phyloP scores from a whole-genome alignment of 2,329 filamentous ascomycete genomes.

The Aspergillus cejpii region DNA sequence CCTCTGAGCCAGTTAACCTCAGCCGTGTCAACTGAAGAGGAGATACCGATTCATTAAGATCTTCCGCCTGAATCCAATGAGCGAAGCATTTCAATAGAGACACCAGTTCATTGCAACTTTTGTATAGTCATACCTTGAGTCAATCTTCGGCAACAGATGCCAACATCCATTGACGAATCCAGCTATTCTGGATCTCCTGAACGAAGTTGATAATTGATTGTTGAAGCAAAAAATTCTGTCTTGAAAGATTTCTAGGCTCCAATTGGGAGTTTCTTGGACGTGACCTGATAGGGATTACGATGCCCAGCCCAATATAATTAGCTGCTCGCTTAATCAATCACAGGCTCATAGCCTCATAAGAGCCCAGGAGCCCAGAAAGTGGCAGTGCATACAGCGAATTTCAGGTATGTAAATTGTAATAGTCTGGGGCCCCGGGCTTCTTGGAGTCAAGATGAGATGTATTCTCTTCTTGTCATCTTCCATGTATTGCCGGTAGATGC shows the following conservation, averaged over 20 bases:
- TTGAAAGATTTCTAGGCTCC: constrained; percentile 7
- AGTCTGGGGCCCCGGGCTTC: too few species aligned
- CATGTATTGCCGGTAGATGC: not conserved
- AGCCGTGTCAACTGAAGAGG: not conserved
- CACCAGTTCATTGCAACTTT: not conserved
- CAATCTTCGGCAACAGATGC: too few species aligned
- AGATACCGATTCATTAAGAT: not conserved
- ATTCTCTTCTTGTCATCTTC: not conserved
- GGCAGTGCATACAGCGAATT: too few species aligned
- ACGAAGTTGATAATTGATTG: too few species aligned
- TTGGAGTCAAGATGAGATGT: not conserved
- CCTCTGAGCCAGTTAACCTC: not conserved
- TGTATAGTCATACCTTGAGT: not conserved
- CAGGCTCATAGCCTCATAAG: too few species aligned
- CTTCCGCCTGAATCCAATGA: not conserved
- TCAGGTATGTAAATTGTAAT: too few species aligned
- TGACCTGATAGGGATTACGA: not conserved
- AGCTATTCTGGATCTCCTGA: too few species aligned
- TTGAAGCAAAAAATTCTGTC: constrained; percentile 3
- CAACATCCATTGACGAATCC: not conserved
- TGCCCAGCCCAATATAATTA: not conserved
- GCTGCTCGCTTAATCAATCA: not conserved
- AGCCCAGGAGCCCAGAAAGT: not conserved
- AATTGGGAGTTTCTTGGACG: not conserved
- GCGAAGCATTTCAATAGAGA: not conserved